These are phyloP conservation scores for Trametes elegans DNA, from an alignment of 768 basidiomycete genomes.

Conservation along the genomic window DNA sequence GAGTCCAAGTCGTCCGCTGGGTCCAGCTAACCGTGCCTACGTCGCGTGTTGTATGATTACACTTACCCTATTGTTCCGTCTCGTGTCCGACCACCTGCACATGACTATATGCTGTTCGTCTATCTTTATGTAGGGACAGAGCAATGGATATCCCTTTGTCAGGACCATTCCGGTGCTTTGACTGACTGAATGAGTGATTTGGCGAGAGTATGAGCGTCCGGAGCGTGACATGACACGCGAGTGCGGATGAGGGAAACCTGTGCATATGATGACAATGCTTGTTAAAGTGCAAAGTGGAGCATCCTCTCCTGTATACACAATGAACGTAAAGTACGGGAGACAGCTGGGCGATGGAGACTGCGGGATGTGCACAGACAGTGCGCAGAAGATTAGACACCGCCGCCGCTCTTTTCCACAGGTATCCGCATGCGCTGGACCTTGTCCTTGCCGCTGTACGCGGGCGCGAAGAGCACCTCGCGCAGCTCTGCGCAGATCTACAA, in stretches of 20 bases:
- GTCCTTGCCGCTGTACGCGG: slow-evolving; percentile 28
- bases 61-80: background rate
- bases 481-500: slow-evolving; percentile 68
- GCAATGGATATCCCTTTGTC: slow-evolving; percentile 4
- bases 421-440: slow-evolving; percentile 43
- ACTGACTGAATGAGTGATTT: background rate
- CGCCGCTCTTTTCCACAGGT: slow-evolving; percentile 54
- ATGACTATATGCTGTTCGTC: slow-evolving; percentile 18
- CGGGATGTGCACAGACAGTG: too few species aligned
- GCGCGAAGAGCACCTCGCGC: slow-evolving; percentile 60
- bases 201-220: background rate
- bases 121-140: slow-evolving; percentile 12
- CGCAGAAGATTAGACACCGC: slow-evolving; percentile 40
- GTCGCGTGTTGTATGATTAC: slow-evolving; percentile 18
- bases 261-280: too few species aligned
- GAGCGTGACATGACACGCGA: too few species aligned
- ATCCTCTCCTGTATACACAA: background rate
- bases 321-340: background rate
- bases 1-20: background rate
- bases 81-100: slow-evolving; percentile 6
- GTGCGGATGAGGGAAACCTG: too few species aligned
- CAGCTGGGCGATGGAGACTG: background rate
- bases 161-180: background rate
- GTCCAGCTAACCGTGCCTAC: slow-evolving; percentile 5
- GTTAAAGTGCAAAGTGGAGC: too few species aligned